These are phyloP conservation scores for Simplicillium aogashimaense DNA, from an alignment of 2,329 filamentous ascomycete species.

Conservation along the genomic window DNA sequence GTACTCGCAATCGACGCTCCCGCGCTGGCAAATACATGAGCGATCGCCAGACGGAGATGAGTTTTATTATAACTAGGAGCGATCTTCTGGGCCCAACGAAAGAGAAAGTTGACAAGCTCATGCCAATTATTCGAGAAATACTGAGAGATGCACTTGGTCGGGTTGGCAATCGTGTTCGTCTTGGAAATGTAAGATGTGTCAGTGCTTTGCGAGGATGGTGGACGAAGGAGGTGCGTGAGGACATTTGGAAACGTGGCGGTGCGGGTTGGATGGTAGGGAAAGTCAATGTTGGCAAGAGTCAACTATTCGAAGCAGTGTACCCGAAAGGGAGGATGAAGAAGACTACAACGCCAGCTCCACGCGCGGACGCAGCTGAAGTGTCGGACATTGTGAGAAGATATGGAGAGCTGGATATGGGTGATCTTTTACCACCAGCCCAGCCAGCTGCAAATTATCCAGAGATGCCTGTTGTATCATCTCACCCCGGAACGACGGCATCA, in stretches of 20 bases:
- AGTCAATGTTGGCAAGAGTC: constrained; percentile 94
- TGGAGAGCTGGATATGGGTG: constrained; percentile 25
- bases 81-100: constrained; percentile 81
- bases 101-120: constrained; percentile 71
- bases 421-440: constrained; percentile 68
- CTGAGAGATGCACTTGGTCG: constrained; percentile 67
- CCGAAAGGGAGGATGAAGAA: constrained; percentile 50
- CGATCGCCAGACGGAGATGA: constrained; percentile 65
- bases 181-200: constrained; percentile 81
- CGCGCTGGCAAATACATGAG: constrained; percentile 54
- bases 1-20: constrained; percentile 72
- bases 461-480: constrained; percentile 76
- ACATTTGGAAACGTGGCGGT: constrained; percentile 74
- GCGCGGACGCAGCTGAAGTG: constrained; percentile 14
- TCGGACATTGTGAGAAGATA: not conserved
- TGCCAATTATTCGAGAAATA: constrained; percentile 74
- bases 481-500: constrained; percentile 89
- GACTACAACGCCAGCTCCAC: constrained; percentile 27
- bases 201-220: constrained; percentile 85
- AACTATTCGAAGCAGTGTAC: constrained; percentile 78
- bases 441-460: constrained; percentile 65
- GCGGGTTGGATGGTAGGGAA: constrained; percentile 97
- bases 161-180: constrained; percentile 56
- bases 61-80: constrained; percentile 82
- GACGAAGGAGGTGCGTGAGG: constrained; percentile 76